Evolutionary conservation across 2,329 filamentous ascomycete genomes (phyloP).

Genomic region (Tricladium varicosporioides): DNA sequence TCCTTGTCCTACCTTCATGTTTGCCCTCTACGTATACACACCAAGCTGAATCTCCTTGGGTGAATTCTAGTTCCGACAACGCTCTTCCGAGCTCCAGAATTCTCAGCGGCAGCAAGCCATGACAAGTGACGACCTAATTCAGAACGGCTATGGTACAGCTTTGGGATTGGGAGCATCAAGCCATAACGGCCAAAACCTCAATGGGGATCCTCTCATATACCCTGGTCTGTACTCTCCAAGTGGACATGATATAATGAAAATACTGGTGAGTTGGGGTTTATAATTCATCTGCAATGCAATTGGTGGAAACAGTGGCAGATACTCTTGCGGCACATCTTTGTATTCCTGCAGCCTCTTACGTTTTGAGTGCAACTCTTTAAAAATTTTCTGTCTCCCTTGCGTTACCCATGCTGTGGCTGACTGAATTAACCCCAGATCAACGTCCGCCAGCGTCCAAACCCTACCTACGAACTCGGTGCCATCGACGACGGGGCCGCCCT

Average conservation of each 20-base stretch:
- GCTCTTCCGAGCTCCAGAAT: too few species aligned
- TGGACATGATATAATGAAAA: constrained; percentile 54
- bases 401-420: neutral
- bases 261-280: constrained; percentile 45
- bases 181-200: neutral
- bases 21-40: too few species aligned
- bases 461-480: constrained; percentile 82
- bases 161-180: neutral
- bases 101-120: too few species aligned
- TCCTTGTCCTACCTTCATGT: too few species aligned
- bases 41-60: too few species aligned
- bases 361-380: neutral
- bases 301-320: too few species aligned
- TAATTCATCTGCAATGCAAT: neutral
- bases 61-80: too few species aligned
- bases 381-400: neutral
- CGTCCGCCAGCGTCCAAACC: constrained; percentile 77
- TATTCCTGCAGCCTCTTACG: too few species aligned
- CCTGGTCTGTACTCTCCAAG: constrained; percentile 55
- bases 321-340: too few species aligned
- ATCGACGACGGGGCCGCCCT: constrained; percentile 94
- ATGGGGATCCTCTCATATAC: constrained; percentile 49
- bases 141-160: neutral
- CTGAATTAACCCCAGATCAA: constrained; percentile 15
- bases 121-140: neutral